Evolutionary conservation across 345 rosid genomes (phyloP).

Genomic region (Hibiscus syriacus): DNA sequence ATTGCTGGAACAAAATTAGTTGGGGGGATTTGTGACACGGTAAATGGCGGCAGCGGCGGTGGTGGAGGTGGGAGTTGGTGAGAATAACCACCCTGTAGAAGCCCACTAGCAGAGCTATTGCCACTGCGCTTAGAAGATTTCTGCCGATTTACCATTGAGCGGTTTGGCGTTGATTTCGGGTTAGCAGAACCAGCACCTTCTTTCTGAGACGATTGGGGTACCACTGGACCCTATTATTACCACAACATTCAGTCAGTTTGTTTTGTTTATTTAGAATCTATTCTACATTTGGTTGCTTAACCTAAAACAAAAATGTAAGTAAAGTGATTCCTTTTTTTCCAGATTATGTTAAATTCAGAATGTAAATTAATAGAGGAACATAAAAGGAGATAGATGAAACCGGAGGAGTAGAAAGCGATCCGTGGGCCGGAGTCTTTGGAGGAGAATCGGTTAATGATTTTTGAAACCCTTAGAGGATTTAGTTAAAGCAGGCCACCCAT

Average conservation of each 20-base stretch:
- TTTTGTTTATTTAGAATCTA: neutral
- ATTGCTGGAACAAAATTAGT: constrained; percentile 22
- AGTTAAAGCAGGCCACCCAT: constrained; percentile 61
- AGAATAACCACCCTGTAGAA: constrained; percentile 20
- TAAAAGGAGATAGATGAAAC: constrained; percentile 13
- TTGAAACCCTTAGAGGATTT: constrained; percentile 37
- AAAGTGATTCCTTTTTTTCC: neutral
- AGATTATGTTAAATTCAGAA: neutral
- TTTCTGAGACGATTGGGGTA: constrained; percentile 25
- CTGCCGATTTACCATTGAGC: constrained; percentile 25
- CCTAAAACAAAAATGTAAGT: neutral
- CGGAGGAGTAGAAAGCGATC: constrained; percentile 40
- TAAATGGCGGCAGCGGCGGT: constrained; percentile 37
- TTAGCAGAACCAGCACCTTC: constrained; percentile 25
- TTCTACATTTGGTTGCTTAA: neutral
- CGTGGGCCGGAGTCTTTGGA: constrained; percentile 28
- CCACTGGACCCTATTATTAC: constrained; percentile 24
- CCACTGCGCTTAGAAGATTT: constrained; percentile 30
- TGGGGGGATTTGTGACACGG: constrained; percentile 26
- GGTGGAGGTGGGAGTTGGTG: constrained; percentile 30
- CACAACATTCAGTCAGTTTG: neutral
- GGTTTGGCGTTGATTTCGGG: constrained; percentile 27
- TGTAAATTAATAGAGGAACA: neutral
- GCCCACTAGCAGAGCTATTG: constrained; percentile 25
- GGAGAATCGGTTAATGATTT: constrained; percentile 28